phyloP scores from a whole-genome alignment of 2,329 filamentous ascomycete species.

The Waltergamsia citrina region DNA sequence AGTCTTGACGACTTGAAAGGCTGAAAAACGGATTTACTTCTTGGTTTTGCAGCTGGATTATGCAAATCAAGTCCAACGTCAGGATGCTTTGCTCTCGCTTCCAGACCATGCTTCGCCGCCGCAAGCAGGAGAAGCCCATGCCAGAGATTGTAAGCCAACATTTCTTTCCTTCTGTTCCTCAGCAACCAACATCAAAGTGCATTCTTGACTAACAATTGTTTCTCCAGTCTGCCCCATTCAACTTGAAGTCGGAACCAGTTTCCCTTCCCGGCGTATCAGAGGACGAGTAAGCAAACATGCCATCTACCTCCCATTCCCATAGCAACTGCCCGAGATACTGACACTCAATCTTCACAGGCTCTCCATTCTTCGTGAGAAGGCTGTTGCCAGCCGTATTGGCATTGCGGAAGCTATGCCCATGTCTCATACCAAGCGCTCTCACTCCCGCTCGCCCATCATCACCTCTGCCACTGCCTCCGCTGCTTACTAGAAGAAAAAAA shows the following conservation, averaged over 20 bases:
- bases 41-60: constrained; percentile 7
- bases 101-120: constrained; percentile 29
- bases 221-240: constrained; percentile 48
- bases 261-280: constrained; percentile 45
- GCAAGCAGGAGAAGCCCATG: constrained; percentile 29
- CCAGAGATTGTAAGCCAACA: constrained; percentile 35
- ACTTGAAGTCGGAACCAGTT: constrained; percentile 45
- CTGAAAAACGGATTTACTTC: no score
- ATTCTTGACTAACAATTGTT: not conserved
- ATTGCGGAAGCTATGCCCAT: constrained; percentile 26
- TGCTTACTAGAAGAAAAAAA: not conserved
- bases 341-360: constrained; percentile 22
- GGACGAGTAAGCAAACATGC: constrained; percentile 41
- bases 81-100: constrained; percentile 33
- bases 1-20: not conserved
- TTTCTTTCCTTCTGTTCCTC: not conserved
- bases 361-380: constrained; percentile 40
- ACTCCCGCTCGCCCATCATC: constrained; percentile 9
- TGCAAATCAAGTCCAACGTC: constrained; percentile 30
- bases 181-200: not conserved
- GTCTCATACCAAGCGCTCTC: no score
- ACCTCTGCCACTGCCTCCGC: not conserved
- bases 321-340: constrained; percentile 2
- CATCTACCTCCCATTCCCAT: not conserved
- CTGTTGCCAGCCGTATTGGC: constrained; percentile 37